Conservation (phyloP, 129 eudicot species). For the Saposhnikovia divaricata region DNA sequence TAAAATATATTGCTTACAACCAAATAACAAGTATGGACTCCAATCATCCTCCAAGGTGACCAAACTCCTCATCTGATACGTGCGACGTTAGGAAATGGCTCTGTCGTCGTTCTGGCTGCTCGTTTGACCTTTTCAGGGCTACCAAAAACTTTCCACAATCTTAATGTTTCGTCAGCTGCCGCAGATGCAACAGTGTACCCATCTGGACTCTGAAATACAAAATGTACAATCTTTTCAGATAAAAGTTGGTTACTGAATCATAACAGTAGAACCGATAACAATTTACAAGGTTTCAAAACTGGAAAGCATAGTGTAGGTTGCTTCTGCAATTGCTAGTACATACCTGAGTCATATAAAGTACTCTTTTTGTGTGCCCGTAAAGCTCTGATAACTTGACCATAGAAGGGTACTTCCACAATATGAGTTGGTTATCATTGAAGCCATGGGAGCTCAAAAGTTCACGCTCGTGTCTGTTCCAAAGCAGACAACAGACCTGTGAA, state of each 20-base stretch:
- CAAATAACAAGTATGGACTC: neutral
- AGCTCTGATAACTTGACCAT: slow-evolving; percentile 59
- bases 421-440: slow-evolving; percentile 44
- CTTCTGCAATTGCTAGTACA: slow-evolving; percentile 13
- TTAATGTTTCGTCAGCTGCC: slow-evolving; percentile 51
- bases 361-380: slow-evolving; percentile 50
- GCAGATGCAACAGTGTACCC: slow-evolving; percentile 61
- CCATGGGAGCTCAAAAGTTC: slow-evolving; percentile 71
- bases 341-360: slow-evolving; percentile 66
- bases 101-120: slow-evolving; percentile 18
- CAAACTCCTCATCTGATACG: slow-evolving; percentile 34
- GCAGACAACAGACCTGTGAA: slow-evolving; percentile 56
- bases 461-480: slow-evolving; percentile 47
- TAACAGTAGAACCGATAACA: neutral
- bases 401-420: slow-evolving; percentile 65
- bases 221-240: neutral
- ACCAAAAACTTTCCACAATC: slow-evolving; percentile 72
- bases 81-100: slow-evolving; percentile 48
- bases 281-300: neutral
- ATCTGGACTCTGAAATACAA: slow-evolving; percentile 59
- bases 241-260: neutral
- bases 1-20: neutral
- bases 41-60: neutral
- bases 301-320: neutral
- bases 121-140: slow-evolving; percentile 30